These are phyloP conservation scores for Trametes gibbosa DNA, from an alignment of 768 basidiomycete species.

Conservation along the genomic window DNA sequence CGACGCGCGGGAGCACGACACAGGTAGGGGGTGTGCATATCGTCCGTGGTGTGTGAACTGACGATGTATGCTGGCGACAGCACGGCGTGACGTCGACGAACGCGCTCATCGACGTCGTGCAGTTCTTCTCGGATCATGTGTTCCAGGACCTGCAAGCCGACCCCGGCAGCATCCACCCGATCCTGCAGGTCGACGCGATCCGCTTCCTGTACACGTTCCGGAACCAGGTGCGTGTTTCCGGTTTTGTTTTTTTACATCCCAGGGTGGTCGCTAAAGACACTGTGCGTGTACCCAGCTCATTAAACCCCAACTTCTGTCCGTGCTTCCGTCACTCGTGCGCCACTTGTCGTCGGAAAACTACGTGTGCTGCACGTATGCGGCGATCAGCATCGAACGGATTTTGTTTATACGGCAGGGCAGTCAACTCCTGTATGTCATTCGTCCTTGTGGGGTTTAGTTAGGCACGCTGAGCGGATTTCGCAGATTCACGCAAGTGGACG, in stretches of 20 bases:
- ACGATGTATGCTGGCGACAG: slow-evolving; percentile 33
- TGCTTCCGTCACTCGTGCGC: slow-evolving; percentile 79
- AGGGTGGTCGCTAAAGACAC: background rate
- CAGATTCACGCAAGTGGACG: slow-evolving; percentile 87
- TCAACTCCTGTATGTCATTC: slow-evolving; percentile 65
- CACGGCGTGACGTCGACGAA: slow-evolving; percentile 95
- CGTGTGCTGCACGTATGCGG: slow-evolving; percentile 94
- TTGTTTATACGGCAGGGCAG: slow-evolving; percentile 83
- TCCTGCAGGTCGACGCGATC: slow-evolving; percentile 95
- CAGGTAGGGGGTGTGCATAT: slow-evolving; percentile 47
- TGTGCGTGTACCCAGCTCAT: slow-evolving; percentile 57
- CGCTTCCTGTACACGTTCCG: slow-evolving; percentile 93
- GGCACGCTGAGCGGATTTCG: background rate
- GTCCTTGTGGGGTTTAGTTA: background rate
- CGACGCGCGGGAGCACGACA: slow-evolving; percentile 82
- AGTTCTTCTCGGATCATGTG: slow-evolving; percentile 93
- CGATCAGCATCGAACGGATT: slow-evolving; percentile 96
- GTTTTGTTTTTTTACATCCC: background rate
- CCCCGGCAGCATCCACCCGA: slow-evolving; percentile 72
- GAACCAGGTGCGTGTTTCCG: slow-evolving; percentile 64
- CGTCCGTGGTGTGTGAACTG: background rate
- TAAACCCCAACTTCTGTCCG: slow-evolving; percentile 89
- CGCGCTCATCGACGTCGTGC: slow-evolving; percentile 86
- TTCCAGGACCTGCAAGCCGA: slow-evolving; percentile 79
- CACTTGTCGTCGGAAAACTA: slow-evolving; percentile 84